phyloP scores from a whole-genome alignment of 257 asterid species.

The Solanum chiquidenum region DNA sequence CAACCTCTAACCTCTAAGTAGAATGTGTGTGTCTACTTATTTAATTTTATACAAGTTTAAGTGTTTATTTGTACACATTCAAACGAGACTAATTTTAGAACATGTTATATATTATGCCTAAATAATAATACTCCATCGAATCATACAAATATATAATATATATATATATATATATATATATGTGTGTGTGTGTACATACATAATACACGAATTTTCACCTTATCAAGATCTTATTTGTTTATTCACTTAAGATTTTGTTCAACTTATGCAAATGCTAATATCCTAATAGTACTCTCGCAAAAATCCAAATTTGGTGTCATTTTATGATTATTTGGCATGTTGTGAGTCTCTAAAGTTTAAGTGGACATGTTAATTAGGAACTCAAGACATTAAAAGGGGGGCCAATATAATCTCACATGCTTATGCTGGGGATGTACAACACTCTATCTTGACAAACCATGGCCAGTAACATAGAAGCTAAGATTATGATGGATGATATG shows the following conservation, averaged over 20 bases:
- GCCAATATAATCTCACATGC: background rate
- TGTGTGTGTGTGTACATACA: no score
- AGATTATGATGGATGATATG: background rate
- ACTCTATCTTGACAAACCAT: background rate
- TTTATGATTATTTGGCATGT: background rate
- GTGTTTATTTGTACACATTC: no score
- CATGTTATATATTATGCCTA: background rate
- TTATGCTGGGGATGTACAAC: background rate
- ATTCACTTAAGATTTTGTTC: background rate
- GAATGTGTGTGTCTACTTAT: background rate
- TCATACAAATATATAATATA: background rate
- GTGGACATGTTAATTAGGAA: background rate
- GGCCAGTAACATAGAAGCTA: background rate
- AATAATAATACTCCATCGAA: background rate
- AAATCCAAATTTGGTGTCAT: background rate
- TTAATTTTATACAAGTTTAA: background rate
- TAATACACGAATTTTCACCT: background rate
- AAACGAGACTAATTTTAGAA: no score
- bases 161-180: no score
- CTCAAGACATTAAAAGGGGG: background rate
- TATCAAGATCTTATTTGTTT: background rate
- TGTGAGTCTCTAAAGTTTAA: background rate
- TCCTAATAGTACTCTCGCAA: background rate
- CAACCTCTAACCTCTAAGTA: no score
- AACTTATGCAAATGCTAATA: background rate